A percentile compares a stretch with the other conserved stretches of the same genome.
Conservation (phyloP, 768 basidiomycete genomes). For the Collybiopsis luxurians region DNA sequence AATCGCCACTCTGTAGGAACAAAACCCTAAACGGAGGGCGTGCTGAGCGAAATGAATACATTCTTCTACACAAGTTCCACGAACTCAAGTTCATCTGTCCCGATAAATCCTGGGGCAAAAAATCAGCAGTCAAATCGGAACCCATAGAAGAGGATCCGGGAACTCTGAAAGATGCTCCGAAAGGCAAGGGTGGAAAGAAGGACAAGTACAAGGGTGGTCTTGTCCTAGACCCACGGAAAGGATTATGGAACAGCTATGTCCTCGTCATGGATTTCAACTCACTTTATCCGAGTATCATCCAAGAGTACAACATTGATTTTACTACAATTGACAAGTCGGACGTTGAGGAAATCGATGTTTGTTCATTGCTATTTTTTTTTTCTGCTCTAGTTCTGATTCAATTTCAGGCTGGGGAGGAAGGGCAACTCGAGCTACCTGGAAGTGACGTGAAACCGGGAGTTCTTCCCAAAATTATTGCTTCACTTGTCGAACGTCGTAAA, state of each 20-base stretch:
- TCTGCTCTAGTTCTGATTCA: constrained; percentile 4
- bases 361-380: constrained; percentile 16
- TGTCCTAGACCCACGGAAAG: constrained; percentile 94
- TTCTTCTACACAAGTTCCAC: constrained; percentile 97
- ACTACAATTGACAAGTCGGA: constrained; percentile 84
- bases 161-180: constrained; percentile 38
- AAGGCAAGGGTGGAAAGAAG: constrained; percentile 58
- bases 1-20: constrained; percentile 62
- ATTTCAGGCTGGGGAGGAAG: constrained; percentile 61
- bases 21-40: constrained; percentile 96
- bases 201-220: constrained; percentile 99
- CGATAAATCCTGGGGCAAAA: constrained; percentile 89
- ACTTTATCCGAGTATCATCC: constrained; percentile 97
- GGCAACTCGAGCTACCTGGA: constrained; percentile 85
- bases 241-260: constrained; percentile 95
- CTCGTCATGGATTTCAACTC: constrained; percentile 99
- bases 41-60: constrained; percentile 98
- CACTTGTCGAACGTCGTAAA: constrained; percentile 84
- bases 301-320: constrained; percentile 99
- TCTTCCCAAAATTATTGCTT: constrained; percentile 96
- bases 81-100: constrained; percentile 94
- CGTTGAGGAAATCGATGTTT: constrained; percentile 43
- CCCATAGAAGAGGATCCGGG: constrained; percentile 56
- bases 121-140: constrained; percentile 47
- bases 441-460: constrained; percentile 77